Base-by-base conservation (phyloP, 768 basidiomycete genomes). In the Zangia roseola region DNA sequence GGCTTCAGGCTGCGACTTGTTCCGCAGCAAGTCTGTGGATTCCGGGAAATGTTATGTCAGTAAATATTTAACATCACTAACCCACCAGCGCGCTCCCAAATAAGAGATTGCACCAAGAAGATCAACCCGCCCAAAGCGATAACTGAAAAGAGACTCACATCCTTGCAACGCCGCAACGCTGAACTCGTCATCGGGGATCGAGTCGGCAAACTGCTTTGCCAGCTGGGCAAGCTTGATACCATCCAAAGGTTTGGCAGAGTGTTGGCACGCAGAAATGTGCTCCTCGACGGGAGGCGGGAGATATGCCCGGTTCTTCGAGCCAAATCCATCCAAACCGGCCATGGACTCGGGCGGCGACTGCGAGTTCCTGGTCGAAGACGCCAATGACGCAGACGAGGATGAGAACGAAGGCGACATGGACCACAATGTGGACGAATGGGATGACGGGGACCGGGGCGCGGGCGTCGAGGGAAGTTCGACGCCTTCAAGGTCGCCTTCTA, bases 161-260 rank as follows among this genome's bases (percentile, higher is more conserved):
- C 91, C 92, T 71, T 94, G 92, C 45, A 97, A 73, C 48, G 90
- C 86, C 17, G 93, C 92, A 46, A 94, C 88, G 60, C 88, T 89
- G 62, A 94, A 91, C 71, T 89, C 87, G 34, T 86, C 84, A 31
- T 91, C 87, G 0, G 93, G 91, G 19, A 94, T 82, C 20, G 81
- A 73, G 53, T 89, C 87, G 5, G 90, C 88, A 60, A 94, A 94
- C 50, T 74, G 61, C 71, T 86, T 82, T 10, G 90, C 91, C 14
- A 94, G 74, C n/a, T 68, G 58, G 23, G 79, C 82, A 21, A 92
- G 74, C 50, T 79, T 83, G 57, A 71, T 71, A 46, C 76, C 79
- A 60, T 84, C 82, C 51, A 91, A 73, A 10, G 87, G 83, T 52
- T 80, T 78, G 36, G 82, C 81, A 10, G 78, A 78, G 58, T 84